Conservation (phyloP, 345 rosid species). For the Bruguiera sexangula region DNA sequence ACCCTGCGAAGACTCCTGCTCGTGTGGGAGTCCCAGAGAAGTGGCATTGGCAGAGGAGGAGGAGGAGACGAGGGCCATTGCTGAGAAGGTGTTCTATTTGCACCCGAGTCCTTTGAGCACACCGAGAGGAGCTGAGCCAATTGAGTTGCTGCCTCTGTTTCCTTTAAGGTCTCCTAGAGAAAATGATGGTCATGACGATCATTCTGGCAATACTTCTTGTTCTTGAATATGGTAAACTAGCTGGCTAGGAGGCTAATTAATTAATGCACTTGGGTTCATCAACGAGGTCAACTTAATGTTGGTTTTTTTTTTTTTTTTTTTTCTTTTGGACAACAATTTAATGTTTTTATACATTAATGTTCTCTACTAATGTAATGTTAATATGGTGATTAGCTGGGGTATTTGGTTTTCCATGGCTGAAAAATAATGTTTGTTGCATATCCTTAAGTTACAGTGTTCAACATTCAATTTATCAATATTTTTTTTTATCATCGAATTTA, state of each 20-base stretch:
- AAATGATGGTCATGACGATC: neutral
- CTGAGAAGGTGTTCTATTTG: slow-evolving; percentile 64
- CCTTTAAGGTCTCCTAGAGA: slow-evolving; percentile 61
- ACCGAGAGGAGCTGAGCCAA: slow-evolving; percentile 48
- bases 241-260: neutral
- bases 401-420: too few relatives aligned
- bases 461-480: too few relatives aligned
- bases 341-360: too few relatives aligned
- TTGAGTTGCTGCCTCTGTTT: slow-evolving; percentile 66
- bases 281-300: too few relatives aligned
- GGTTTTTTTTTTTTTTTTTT: too few relatives aligned
- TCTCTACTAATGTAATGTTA: too few relatives aligned
- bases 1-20: slow-evolving; percentile 18
- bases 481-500: too few relatives aligned
- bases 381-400: too few relatives aligned
- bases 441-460: too few relatives aligned
- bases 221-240: slow-evolving; percentile 2
- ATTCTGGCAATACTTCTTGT: neutral
- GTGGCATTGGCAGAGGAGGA: slow-evolving; percentile 2
- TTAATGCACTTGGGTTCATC: too few relatives aligned
- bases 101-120: slow-evolving; percentile 53
- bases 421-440: too few relatives aligned
- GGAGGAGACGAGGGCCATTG: slow-evolving; percentile 48
- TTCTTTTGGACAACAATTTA: too few relatives aligned
- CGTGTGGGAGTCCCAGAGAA: slow-evolving; percentile 32